Percentiles rank a stretch among this genome's conserved stretches.
These are phyloP conservation scores for Mollisia scopiformis DNA, from an alignment of 2,329 filamentous ascomycete species.

Conservation along the genomic window DNA sequence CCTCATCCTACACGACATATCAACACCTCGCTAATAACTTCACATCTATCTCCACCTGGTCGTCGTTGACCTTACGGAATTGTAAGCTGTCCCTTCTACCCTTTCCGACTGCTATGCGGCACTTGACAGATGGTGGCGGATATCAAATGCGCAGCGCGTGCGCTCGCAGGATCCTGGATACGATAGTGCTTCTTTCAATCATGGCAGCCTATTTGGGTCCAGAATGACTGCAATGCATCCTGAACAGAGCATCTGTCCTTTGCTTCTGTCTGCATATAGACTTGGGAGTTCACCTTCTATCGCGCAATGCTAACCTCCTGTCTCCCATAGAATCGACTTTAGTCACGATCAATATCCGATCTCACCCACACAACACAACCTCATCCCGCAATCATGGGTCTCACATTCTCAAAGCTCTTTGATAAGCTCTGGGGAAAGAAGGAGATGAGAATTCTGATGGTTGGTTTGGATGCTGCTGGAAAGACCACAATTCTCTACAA, in stretches of 20 bases:
- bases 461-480: constrained; percentile 98
- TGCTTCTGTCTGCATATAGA: constrained; percentile 22
- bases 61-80: constrained; percentile 29
- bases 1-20: constrained; percentile 25
- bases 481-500: constrained; percentile 99
- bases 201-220: constrained; percentile 29
- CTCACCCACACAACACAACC: constrained; percentile 30
- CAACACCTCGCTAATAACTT: constrained; percentile 35
- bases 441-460: constrained; percentile 99
- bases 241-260: constrained; percentile 32
- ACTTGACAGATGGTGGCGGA: constrained; percentile 10
- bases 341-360: constrained; percentile 39
- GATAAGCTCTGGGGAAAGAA: constrained; percentile 98
- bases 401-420: constrained; percentile 95
- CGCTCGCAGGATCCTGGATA: constrained; percentile 15
- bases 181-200: constrained; percentile 22
- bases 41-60: constrained; percentile 34
- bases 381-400: constrained; percentile 83
- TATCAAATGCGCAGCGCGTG: constrained; percentile 25
- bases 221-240: constrained; percentile 19
- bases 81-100: constrained; percentile 28
- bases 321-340: constrained; percentile 21
- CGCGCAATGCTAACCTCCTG: constrained; percentile 21
- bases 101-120: constrained; percentile 5
- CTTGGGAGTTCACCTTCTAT: constrained; percentile 11